Evolutionary conservation across 768 basidiomycete species (phyloP), one percentile per base, ranked within the genome.

Genomic region (Asterophora parasitica): DNA sequence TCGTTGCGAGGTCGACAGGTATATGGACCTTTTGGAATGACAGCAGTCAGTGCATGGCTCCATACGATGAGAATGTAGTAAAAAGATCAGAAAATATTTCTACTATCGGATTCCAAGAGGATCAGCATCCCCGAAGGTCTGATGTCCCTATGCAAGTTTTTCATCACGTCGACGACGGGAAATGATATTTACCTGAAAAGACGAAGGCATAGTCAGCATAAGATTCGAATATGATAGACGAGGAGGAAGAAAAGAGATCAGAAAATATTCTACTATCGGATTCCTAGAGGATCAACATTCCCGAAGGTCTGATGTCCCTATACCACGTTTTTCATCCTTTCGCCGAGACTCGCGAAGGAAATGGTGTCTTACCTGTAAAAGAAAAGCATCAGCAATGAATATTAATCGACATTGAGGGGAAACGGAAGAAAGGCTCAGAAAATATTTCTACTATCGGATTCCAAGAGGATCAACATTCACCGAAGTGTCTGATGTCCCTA

Each of bases 301-400:
- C 70, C 68, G 61, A 65, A 71, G 72, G 76, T 81, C 77, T 80
- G 80, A 76, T 82, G 79, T 81, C 79, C 79, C 78, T 81, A 80
- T 74, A 53, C n/a, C 64, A 64, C 48, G 30, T 58, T 70, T 74
- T 54, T 70, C 75, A 74, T 76, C 75, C 2, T 2, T 6, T 17
- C 15, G 11, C 27, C 33, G 19, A 11, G 9, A 16, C 6, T 31
- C 30, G 30, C 4, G 12, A 9, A 3, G 30, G 8, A 31, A 12
- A 31, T 9, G 9, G 30, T 9, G 30, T 12, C 8, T 31, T 12
- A 31, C 30, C 30, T 31, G 30, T 15, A 31, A 4, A 28, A 36
- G 52, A 42, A 40, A 39, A 33, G 36, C 26, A 30, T 61, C 42
- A 65, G 63, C 45, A 50, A 38, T 33, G 16, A 20, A 41, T 40